phyloP scores from a whole-genome alignment of 495 filamentous ascomycete genomes.

The Penicillium steckii region DNA sequence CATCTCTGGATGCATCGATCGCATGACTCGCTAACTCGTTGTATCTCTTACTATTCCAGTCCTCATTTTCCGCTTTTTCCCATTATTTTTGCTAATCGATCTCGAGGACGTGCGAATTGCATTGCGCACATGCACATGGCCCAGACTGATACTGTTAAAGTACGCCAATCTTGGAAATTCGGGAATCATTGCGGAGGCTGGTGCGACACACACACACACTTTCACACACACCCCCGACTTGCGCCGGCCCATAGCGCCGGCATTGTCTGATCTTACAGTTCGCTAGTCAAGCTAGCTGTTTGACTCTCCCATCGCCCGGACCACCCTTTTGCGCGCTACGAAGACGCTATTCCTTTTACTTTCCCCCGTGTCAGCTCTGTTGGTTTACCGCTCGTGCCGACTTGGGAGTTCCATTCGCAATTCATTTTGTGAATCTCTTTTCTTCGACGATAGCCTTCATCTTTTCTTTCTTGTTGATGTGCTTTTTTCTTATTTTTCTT shows the following conservation, averaged over 20 bases:
- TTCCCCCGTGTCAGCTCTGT: too few species aligned
- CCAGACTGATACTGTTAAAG: neutral
- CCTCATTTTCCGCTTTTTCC: too few species aligned
- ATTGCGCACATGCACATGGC: neutral
- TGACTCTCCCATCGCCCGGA: neutral
- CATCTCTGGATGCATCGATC: conserved; percentile 8
- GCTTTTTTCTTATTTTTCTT: too few species aligned
- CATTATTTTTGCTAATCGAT: too few species aligned
- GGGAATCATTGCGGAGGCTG: conserved; percentile 1
- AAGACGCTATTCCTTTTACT: too few species aligned
- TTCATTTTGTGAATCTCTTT: too few species aligned
- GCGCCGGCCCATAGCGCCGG: conserved; percentile 1
- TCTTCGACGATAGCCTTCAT: too few species aligned
- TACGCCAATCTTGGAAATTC: neutral
- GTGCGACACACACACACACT: neutral
- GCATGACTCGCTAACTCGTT: conserved; percentile 10
- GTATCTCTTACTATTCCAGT: too few species aligned
- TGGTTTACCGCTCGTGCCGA: too few species aligned
- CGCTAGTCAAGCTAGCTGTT: neutral
- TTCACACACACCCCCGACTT: neutral
- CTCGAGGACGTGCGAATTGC: neutral
- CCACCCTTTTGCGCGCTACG: neutral
- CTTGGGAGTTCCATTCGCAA: too few species aligned
- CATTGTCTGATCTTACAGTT: neutral
- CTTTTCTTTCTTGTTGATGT: too few species aligned